Percentiles rank a stretch among this genome's conserved stretches.
These are phyloP conservation scores for Desmodesmus armatus DNA, from an alignment of 139 green algal species.

Conservation along the genomic window DNA sequence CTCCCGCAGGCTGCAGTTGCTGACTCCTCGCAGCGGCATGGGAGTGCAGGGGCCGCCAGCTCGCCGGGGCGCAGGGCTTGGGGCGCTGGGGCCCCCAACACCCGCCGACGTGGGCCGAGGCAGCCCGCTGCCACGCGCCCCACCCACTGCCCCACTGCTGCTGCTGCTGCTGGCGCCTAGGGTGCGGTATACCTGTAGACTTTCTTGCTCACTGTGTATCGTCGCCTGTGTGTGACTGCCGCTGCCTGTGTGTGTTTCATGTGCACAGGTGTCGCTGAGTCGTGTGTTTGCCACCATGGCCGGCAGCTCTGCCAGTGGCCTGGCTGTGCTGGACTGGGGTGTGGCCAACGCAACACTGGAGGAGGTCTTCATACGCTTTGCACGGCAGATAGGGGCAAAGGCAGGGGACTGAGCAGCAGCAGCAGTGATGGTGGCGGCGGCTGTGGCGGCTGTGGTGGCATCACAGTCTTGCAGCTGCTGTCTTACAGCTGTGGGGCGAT, in stretches of 20 bases:
- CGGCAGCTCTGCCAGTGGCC: slow-evolving; percentile 10
- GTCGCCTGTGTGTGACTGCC: not conserved
- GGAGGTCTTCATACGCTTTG: slow-evolving; percentile 86
- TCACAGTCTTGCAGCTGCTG: too few relatives aligned
- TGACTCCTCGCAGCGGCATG: slow-evolving; percentile 6
- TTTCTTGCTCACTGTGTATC: too few relatives aligned
- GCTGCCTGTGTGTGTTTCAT: not conserved
- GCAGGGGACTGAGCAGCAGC: slow-evolving; percentile 30
- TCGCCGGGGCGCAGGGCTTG: not conserved
- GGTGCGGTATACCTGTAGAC: too few relatives aligned
- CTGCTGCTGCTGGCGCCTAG: slow-evolving; percentile 2
- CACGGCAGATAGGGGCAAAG: slow-evolving; percentile 51
- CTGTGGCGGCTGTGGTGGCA: not conserved
- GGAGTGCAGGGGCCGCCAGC: slow-evolving; percentile 7
- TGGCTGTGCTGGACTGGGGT: slow-evolving; percentile 85
- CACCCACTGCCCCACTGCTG: not conserved
- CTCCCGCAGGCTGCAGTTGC: not conserved
- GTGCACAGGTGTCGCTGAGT: slow-evolving; percentile 52
- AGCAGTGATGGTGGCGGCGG: not conserved
- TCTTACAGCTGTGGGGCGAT: too few relatives aligned
- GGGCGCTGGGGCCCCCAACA: not conserved
- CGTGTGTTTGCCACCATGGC: slow-evolving; percentile 78
- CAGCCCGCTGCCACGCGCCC: not conserved
- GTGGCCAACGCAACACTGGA: slow-evolving; percentile 93
- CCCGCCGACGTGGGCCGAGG: not conserved